Conservation (phyloP, 805 yeast species). For the Yamadazyma laniorum region DNA sequence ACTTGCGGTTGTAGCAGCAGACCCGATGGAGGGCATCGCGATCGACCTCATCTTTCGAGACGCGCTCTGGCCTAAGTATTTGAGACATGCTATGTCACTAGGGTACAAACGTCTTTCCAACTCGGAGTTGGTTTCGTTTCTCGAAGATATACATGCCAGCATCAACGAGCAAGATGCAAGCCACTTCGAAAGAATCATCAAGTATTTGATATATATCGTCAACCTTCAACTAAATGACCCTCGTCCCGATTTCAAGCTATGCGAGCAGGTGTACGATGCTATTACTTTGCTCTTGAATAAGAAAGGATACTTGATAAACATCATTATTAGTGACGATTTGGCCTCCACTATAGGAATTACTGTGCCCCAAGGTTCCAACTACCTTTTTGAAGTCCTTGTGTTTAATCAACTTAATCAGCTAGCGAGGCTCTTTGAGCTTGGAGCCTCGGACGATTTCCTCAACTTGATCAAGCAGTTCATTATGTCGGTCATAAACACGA, state of each 20-base stretch:
- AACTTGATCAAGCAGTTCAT: constrained; percentile 32
- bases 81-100: neutral
- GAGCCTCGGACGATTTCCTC: constrained; percentile 1
- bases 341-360: neutral
- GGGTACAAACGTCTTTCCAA: constrained; percentile 19
- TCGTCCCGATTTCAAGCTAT: constrained; percentile 11
- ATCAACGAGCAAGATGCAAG: constrained; percentile 21
- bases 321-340: constrained; percentile 8
- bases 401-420: constrained; percentile 2
- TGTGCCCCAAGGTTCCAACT: neutral
- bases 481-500: constrained; percentile 30
- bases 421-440: neutral
- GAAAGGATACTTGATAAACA: constrained; percentile 23
- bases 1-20: too few relatives aligned
- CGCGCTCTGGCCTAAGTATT: neutral
- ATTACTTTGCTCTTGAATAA: constrained; percentile 35
- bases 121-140: constrained; percentile 29
- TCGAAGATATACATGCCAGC: constrained; percentile 33
- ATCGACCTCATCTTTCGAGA: too few relatives aligned
- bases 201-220: constrained; percentile 25
- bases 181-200: constrained; percentile 33
- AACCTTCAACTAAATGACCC: constrained; percentile 6
- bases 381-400: constrained; percentile 5
- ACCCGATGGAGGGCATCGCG: constrained; percentile 2
- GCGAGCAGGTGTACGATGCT: constrained; percentile 24